Evolutionary conservation across 2,329 filamentous ascomycete genomes (phyloP), one percentile per base, ranked within the genome.

Genomic region (Curvularia hawaiiensis): DNA sequence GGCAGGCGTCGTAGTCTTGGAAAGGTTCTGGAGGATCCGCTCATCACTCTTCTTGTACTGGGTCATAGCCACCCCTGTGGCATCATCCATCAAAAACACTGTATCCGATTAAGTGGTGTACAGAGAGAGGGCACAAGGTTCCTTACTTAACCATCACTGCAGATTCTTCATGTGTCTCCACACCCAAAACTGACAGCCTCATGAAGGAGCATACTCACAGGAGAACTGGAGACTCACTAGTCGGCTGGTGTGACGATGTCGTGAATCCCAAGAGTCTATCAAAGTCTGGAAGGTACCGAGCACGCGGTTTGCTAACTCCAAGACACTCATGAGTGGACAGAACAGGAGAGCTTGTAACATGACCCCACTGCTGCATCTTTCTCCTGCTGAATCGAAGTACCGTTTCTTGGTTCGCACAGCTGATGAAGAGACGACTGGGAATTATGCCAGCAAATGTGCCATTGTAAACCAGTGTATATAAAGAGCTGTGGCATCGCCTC

Each of bases 391-490:
- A 22, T 22, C 2, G n/a, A 22, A 24, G n/a, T 14, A 12, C 6
- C 8, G 18, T 47, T 33, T 47, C 44, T 33, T 47, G n/a, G 18
- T 33, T 47, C n/a, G 22, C 44, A 9, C 18, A 16, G 18, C 30
- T 11, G 31, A 31, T 20, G 11, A 33, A 24, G 30, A 9, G 44
- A 22, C 33, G 18, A 3, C 18, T 14, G 6, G 18, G 12, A 12
- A 47, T 14, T 20, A 12, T 11, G 41, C 41, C 39, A 24, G 38
- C 10, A 22, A 51, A 24, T 24, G 47, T 40, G 44, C 33, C 26
- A 33, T 26, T 50, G 40, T 38, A 24, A 16, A 50, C 20, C 39
- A 20, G 40, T 35, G 41, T 20, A 39, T 59, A 66, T 65, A 66
- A 62, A 65, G 49, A 40, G 43, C 33, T 31, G 31, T 39, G 26